Evolutionary conservation across 176 grass and related monocot species (phyloP), one percentile per base, ranked within the genome.

Genomic region (Triticum urartu): DNA sequence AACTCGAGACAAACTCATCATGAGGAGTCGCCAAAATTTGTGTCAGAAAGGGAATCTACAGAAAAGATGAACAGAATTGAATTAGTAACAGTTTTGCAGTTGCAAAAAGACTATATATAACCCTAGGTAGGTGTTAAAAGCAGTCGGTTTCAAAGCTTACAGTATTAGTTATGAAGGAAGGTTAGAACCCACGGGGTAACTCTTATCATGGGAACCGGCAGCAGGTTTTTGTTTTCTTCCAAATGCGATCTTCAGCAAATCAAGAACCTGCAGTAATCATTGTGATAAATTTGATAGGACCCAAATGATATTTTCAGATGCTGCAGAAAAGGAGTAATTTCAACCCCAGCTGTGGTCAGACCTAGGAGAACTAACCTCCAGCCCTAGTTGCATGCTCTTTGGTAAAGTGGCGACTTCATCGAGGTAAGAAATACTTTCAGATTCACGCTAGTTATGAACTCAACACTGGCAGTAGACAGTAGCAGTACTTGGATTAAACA

Each of bases 351-450:
- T 34, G n/a, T 69, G 20, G 24, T 66, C 15, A 56, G 75, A 89
- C n/a, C n/a, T n/a, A n/a, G n/a, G n/a, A n/a, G n/a, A n/a, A 89
- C 86, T 87, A 33, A 94, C 96, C 93, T 98, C 90, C 84, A 89
- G 92, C 77, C 90, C 96, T 52, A 95, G 83, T 79, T 77, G 86
- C 92, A 92, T 95, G 84, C 88, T 94, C 72, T 89, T 94, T 56
- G 86, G 84, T 9, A 85, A 92, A 79, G 91, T 89, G 52, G 96
- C 93, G 5, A 98, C 93, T 87, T 95, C 96, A 94, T 98, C 96
- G 54, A 98, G 96, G 90, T 95, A 98, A 68, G 96, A 98, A 77
- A 98, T 87, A 78, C 79, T 95, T 84, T 98, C 96, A 78, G 93
- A 88, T 90, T 98, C 96, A 94, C 96, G 94, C 25, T 22, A 79